Base-by-base conservation (phyloP, 371 early-diverging fungal genomes). In the Zopfochytrium polystomum region DNA sequence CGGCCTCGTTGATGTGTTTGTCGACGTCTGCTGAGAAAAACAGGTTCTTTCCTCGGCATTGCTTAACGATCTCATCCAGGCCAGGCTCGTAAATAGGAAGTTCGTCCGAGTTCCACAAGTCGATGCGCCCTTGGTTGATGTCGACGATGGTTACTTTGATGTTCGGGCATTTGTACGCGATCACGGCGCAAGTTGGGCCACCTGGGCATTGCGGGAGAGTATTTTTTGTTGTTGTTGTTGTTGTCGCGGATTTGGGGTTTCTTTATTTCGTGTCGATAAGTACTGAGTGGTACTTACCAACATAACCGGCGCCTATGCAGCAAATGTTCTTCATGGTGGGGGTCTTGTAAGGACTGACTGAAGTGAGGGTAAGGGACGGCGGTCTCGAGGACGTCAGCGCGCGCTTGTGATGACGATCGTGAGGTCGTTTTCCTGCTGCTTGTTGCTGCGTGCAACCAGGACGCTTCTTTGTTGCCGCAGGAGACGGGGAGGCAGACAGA, bases 291-390 rank as follows among this genome's bases (percentile, higher is more conserved):
- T 23, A 72, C 82, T 65, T 79, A 88, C 90, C 93, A 57, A 95
- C 93, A 77, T 95, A 95, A 56, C 95, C 95, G 65, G 95, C 95
- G 67, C 95, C 95, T 68, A 95, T 88, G 72, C 92, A 95, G 70
- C 78, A 77, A 52, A 82, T 80, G 56, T 74, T n/a, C n/a, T n/a
- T 74, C 46, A 61, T n/a, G n/a, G 50, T 61, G 54, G 44, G 54
- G 23, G 48, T 11, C 31, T 30, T 15, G 1, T 1, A 11, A 2
- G 1, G 3, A n/a, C n/a, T n/a, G n/a, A n/a, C n/a, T n/a, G n/a
- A n/a, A n/a, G n/a, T n/a, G n/a, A n/a, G n/a, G n/a, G n/a, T n/a
- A n/a, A n/a, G n/a, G n/a, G n/a, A n/a, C n/a, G n/a, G n/a, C n/a
- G n/a, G n/a, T n/a, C n/a, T n/a, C n/a, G n/a, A n/a, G n/a, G n/a